Evolutionary conservation across 805 yeast species (phyloP).

Genomic region (Yamadazyma tumulicola): DNA sequence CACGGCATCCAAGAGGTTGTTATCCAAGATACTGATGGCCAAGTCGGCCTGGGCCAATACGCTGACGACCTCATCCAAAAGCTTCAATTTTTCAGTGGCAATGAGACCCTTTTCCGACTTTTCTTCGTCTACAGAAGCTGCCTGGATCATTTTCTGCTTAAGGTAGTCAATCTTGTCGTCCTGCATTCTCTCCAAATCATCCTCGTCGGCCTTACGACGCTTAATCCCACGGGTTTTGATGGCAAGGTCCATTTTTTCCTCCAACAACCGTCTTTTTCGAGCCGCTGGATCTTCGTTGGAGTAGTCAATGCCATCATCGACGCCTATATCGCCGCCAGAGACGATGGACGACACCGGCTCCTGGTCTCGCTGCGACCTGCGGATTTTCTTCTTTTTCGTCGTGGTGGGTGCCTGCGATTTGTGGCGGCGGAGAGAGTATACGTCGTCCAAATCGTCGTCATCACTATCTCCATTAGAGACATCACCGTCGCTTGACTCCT

Average conservation of each 20-base stretch:
- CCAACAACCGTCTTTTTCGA: constrained; percentile 69
- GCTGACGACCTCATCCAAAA: constrained; percentile 75
- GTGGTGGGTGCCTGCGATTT: constrained; percentile 12
- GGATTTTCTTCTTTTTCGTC: constrained; percentile 25
- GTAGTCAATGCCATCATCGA: constrained; percentile 17
- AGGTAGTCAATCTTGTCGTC: constrained; percentile 83
- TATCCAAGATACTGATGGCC: constrained; percentile 90
- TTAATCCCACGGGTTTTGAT: constrained; percentile 59
- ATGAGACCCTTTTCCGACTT: constrained; percentile 58
- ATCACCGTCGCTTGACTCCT: neutral
- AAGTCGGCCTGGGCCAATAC: constrained; percentile 77
- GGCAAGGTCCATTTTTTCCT: constrained; percentile 75
- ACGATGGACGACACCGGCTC: neutral
- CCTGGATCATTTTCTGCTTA: constrained; percentile 86
- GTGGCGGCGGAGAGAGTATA: constrained; percentile 22
- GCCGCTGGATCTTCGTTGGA: constrained; percentile 31
- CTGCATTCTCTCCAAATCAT: constrained; percentile 90
- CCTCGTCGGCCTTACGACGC: constrained; percentile 76
- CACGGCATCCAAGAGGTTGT: constrained; percentile 87
- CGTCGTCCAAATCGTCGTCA: constrained; percentile 16
- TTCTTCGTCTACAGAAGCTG: constrained; percentile 73
- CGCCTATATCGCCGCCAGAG: constrained; percentile 2
- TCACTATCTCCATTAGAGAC: neutral
- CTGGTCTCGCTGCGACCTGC: constrained; percentile 15
- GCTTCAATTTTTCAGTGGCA: constrained; percentile 71